These are phyloP conservation scores for Colletotrichum agaves DNA, from an alignment of 2,329 filamentous ascomycete species.

Conservation along the genomic window DNA sequence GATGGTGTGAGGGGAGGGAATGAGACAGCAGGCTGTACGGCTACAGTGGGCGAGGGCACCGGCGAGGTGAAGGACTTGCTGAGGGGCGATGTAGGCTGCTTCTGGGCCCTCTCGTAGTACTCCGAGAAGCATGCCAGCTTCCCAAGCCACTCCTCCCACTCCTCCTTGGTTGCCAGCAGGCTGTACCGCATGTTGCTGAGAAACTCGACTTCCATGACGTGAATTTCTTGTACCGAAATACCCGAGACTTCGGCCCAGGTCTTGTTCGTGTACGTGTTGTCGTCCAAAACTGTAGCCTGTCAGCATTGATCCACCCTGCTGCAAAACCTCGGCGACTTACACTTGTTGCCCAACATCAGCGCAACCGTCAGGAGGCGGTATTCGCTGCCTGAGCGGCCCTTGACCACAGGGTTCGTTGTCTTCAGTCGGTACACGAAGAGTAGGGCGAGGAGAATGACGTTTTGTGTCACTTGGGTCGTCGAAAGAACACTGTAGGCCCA, in stretches of 20 bases:
- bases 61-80: conserved; percentile 56
- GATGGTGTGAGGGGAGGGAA: conserved; percentile 49
- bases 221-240: conserved; percentile 93
- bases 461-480: conserved; percentile 95
- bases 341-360: conserved; percentile 98
- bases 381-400: conserved; percentile 92
- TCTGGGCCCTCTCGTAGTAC: conserved; percentile 79
- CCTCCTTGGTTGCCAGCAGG: conserved; percentile 82
- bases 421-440: conserved; percentile 95
- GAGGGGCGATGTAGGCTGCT: conserved; percentile 50
- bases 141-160: conserved; percentile 89
- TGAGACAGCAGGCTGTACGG: conserved; percentile 44
- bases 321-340: conserved; percentile 56
- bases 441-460: conserved; percentile 89
- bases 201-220: conserved; percentile 99
- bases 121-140: conserved; percentile 85
- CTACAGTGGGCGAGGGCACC: conserved; percentile 60
- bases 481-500: conserved; percentile 93
- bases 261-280: conserved; percentile 99
- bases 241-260: conserved; percentile 98
- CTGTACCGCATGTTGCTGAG: conserved; percentile 98
- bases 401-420: conserved; percentile 86
- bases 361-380: conserved; percentile 93
- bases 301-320: not conserved
- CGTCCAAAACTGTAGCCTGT: conserved; percentile 78